phyloP scores from a whole-genome alignment of 306 rosid genomes.

The Trichosanthes truncata region DNA sequence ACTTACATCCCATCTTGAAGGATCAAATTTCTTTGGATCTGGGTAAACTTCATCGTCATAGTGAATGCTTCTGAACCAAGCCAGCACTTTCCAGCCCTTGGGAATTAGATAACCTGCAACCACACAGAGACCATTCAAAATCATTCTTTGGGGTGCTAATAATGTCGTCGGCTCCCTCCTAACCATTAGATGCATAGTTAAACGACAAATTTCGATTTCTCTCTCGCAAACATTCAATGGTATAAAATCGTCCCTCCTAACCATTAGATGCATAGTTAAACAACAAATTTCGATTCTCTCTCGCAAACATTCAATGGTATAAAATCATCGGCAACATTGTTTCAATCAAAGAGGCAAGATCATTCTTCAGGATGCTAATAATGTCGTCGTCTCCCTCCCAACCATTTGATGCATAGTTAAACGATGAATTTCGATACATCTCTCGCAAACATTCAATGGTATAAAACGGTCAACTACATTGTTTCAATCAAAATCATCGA shows the following conservation, averaged over 20 bases:
- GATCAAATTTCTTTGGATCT: slow-evolving; percentile 32
- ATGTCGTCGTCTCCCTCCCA: not conserved
- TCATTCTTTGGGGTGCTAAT: not conserved
- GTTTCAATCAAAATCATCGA: not conserved
- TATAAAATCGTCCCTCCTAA: not conserved
- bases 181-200: not conserved
- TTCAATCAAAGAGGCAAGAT: not conserved
- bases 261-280: not conserved
- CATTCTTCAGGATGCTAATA: not conserved
- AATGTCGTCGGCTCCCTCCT: not conserved
- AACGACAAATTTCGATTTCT: not conserved
- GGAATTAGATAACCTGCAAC: slow-evolving; percentile 36
- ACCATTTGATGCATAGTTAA: not conserved
- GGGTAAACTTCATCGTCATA: slow-evolving; percentile 20
- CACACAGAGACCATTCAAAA: not conserved
- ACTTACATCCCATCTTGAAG: slow-evolving; percentile 49
- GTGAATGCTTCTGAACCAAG: slow-evolving; percentile 32
- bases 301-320: not conserved
- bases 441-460: not conserved
- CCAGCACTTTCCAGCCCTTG: slow-evolving; percentile 37
- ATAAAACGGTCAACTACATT: not conserved
- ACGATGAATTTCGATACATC: not conserved
- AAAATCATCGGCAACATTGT: not conserved
- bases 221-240: not conserved
- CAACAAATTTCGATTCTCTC: not conserved